Conservation (phyloP, 352 stramenopile species). For the Globisporangium paddicum region DNA sequence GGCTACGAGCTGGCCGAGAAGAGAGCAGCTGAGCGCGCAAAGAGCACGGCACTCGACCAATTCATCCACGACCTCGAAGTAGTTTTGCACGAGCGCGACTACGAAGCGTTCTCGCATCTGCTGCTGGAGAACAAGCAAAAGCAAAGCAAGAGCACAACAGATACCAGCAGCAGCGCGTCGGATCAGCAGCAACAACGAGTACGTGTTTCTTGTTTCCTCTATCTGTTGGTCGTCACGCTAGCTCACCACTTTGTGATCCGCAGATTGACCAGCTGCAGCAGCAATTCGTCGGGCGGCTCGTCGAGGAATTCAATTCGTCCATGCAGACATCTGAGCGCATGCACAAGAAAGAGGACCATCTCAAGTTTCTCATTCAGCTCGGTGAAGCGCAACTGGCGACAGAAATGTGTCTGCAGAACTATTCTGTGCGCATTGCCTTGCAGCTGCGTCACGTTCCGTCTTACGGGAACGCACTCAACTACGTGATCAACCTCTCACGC, state of each 20-base stretch:
- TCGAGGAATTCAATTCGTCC: constrained; percentile 74
- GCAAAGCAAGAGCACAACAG: constrained; percentile 29
- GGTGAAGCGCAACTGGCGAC: constrained; percentile 60
- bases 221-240: not conserved
- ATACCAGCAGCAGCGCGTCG: constrained; percentile 28
- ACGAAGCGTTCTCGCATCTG: constrained; percentile 48
- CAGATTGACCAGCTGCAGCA: constrained; percentile 49
- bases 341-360: constrained; percentile 80
- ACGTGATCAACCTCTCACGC: constrained; percentile 77
- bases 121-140: constrained; percentile 37
- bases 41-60: constrained; percentile 42
- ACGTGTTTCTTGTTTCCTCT: not conserved
- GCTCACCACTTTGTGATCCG: not conserved
- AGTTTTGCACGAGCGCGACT: constrained; percentile 56
- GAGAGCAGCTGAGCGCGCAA: constrained; percentile 38
- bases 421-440: constrained; percentile 69
- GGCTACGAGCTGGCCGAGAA: constrained; percentile 44
- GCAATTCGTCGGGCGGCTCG: constrained; percentile 50
- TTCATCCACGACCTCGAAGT: constrained; percentile 74
- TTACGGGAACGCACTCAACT: constrained; percentile 69
- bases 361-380: constrained; percentile 70
- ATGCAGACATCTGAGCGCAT: constrained; percentile 77
- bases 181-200: constrained; percentile 41
- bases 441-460: constrained; percentile 73
- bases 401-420: constrained; percentile 82